Evolutionary conservation across 139 green algal genomes (phyloP), one percentile per base, ranked within the genome.

Genomic region (Micromonas commoda): DNA sequence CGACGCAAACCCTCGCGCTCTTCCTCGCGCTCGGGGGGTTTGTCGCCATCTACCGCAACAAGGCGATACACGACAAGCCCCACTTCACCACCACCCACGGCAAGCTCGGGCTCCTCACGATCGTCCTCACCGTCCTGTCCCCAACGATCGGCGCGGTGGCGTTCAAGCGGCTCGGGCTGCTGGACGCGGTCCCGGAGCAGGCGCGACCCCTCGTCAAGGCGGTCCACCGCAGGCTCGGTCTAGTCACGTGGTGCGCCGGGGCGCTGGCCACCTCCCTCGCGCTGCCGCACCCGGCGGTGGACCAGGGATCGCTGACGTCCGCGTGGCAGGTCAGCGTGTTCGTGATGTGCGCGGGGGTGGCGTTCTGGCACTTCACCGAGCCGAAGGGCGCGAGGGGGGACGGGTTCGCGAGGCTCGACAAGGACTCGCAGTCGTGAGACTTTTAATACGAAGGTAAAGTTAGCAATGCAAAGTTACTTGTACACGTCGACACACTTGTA

Each of bases 11-110:
- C 26, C 20, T 51, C 5, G 24, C 26, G 26, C 13, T 73, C 28
- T 5, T 51, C 26, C 52, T 13, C 66, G 32, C 66, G 26, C 24
- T 73, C 28, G 37, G 16, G 23, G 71, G 71, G 23, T 73, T 73
- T 37, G 28, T 9, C 6, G 71, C 71, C 71, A 77, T 77, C 71
- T 77, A 77, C 51, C 6, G 6, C 6, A 77, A 77, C 71, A 77
- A 77, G 24, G 29, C 16, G 20, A 77, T 38, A 9, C 29, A 67
- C 16, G 71, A 37, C 16, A 31, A 73, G 5, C 32, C 71, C 20
- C 71, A 77, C 71, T 73, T 77, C 32, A 65, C 45, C 5, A 68
- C 71, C 32, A 35, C 5, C 6, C 71, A 77, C 71, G 28, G 35
- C 6, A 45, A 31, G 35, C 23, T 67, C 45, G 71, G 71, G 23